phyloP scores from a whole-genome alignment of 441 rosid genomes.

The Populus hybrid region DNA sequence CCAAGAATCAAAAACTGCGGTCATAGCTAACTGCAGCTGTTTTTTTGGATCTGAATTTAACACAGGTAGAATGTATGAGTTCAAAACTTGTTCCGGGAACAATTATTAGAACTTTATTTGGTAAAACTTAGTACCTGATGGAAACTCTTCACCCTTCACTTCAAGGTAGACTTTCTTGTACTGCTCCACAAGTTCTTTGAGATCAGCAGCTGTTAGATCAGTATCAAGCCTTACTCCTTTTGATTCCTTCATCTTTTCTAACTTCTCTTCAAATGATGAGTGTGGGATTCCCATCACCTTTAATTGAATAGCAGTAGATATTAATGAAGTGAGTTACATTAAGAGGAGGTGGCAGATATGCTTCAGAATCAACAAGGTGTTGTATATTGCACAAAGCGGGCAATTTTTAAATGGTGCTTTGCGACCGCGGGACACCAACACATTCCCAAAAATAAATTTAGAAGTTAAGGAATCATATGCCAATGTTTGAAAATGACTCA shows the following conservation, averaged over 20 bases:
- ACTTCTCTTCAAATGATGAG: conserved; percentile 71
- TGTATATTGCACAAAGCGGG: background rate
- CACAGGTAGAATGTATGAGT: conserved; percentile 2
- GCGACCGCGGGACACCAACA: background rate
- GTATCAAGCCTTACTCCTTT: conserved; percentile 69
- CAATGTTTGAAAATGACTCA: background rate
- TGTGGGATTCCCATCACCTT: conserved; percentile 91
- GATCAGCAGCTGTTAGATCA: conserved; percentile 64
- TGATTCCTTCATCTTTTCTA: conserved; percentile 61
- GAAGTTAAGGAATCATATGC: background rate
- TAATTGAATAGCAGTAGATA: conserved; percentile 16
- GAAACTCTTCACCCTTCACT: conserved; percentile 68
- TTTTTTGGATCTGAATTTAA: conserved; percentile 58
- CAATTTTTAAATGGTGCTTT: background rate
- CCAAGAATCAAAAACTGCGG: conserved; percentile 94
- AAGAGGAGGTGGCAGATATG: background rate
- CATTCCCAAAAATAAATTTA: background rate
- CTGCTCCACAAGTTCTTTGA: conserved; percentile 74
- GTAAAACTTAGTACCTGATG: conserved; percentile 53
- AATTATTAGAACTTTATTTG: background rate
- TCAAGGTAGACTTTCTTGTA: conserved; percentile 73
- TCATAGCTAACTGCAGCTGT: conserved; percentile 65
- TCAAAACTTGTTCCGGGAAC: background rate
- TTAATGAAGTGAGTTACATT: conserved; percentile 5
- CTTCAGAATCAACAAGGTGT: background rate